Conservation (phyloP, 805 yeast species). For the Cyberlindnera mrakii region DNA sequence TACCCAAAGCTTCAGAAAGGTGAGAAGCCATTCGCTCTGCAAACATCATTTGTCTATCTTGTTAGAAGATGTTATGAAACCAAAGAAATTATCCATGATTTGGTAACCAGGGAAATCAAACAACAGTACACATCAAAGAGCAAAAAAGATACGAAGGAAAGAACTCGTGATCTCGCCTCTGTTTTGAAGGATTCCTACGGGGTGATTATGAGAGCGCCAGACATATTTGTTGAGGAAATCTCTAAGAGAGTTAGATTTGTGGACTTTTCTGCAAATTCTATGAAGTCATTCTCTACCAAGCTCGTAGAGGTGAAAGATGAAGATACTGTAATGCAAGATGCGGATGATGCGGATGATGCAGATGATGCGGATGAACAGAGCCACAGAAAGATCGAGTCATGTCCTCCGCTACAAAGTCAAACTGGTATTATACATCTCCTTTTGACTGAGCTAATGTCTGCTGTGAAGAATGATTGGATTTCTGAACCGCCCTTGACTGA, state of each 20-base stretch:
- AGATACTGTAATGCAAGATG: conserved; percentile 20
- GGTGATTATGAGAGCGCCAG: conserved; percentile 41
- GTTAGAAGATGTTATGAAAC: conserved; percentile 70
- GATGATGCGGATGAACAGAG: neutral
- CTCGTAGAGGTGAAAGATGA: conserved; percentile 14
- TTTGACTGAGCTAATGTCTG: conserved; percentile 58
- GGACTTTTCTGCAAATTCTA: conserved; percentile 35
- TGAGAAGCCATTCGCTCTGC: conserved; percentile 35
- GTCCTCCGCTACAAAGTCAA: conserved; percentile 18
- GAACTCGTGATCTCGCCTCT: conserved; percentile 39
- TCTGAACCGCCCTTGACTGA: conserved; percentile 28
- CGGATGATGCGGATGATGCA: conserved; percentile 2
- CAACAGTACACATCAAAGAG: conserved; percentile 33
- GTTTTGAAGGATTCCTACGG: conserved; percentile 46
- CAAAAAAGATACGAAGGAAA: conserved; percentile 23
- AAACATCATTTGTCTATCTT: conserved; percentile 45
- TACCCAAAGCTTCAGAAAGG: conserved; percentile 26
- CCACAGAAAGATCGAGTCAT: neutral
- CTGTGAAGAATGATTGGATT: conserved; percentile 35
- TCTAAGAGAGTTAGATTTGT: conserved; percentile 37
- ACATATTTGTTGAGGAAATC: conserved; percentile 39
- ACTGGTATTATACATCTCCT: conserved; percentile 62
- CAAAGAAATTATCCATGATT: conserved; percentile 37
- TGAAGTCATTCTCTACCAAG: conserved; percentile 21
- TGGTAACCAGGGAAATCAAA: conserved; percentile 47